Conservation (phyloP, 495 filamentous ascomycete species). For the Neurospora cerealis region DNA sequence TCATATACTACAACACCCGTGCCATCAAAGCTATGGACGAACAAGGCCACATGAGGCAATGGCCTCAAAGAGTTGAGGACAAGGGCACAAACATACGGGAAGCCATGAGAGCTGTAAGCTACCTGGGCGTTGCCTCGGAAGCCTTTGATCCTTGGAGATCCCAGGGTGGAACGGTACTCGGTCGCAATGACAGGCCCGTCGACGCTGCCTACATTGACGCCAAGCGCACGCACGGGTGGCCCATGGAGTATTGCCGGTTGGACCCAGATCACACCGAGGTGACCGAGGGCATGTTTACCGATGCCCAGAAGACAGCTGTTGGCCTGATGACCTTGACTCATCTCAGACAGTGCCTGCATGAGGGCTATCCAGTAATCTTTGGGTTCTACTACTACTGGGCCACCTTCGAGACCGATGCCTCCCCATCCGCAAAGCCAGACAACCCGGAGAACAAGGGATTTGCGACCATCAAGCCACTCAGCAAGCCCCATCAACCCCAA, state of each 20-base stretch:
- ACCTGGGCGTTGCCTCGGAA: background rate
- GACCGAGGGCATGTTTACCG: background rate
- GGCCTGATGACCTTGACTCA: background rate
- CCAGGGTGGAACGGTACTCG: background rate
- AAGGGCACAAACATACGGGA: background rate
- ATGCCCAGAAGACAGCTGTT: background rate
- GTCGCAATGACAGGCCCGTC: background rate
- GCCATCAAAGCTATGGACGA: background rate
- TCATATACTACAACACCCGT: background rate
- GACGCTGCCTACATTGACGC: background rate
- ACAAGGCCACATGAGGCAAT: background rate
- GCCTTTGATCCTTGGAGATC: background rate
- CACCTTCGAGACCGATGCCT: background rate
- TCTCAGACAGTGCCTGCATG: background rate
- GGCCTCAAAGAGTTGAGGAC: background rate
- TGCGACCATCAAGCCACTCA: background rate
- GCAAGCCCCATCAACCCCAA: background rate
- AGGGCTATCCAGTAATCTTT: background rate
- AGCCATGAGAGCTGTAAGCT: background rate
- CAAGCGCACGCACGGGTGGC: background rate
- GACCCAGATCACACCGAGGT: background rate
- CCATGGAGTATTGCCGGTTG: background rate
- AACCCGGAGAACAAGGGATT: background rate
- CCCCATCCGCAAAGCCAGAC: background rate
- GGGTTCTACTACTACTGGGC: background rate